phyloP scores from a whole-genome alignment of 768 basidiomycete species.

The Mycena epipterygia region DNA sequence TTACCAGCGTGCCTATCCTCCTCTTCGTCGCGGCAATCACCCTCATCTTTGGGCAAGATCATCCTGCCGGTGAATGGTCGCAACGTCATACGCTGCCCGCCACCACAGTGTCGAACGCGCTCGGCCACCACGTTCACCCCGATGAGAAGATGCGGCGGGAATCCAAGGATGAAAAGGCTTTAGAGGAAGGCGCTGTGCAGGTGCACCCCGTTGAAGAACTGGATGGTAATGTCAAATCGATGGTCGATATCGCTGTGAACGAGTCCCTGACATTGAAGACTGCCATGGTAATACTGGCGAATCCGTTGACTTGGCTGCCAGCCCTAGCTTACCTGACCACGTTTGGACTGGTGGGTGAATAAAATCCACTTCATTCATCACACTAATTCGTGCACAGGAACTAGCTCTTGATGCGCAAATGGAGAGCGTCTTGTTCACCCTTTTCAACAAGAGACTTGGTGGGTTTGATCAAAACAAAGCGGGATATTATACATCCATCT shows the following conservation, averaged over 20 bases:
- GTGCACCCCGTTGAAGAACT: conserved; percentile 27
- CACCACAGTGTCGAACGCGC: conserved; percentile 35
- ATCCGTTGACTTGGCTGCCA: conserved; percentile 68
- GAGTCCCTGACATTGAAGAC: conserved; percentile 54
- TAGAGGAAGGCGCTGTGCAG: conserved; percentile 39
- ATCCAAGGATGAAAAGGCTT: conserved; percentile 47
- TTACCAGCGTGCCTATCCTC: conserved; percentile 58
- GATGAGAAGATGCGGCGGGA: conserved; percentile 35
- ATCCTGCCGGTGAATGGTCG: conserved; percentile 67
- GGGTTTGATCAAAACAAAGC: conserved; percentile 64
- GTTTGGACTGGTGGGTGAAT: conserved; percentile 57
- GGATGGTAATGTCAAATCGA: conserved; percentile 39
- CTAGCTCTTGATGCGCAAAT: conserved; percentile 69
- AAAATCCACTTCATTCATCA: not conserved
- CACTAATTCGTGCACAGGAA: conserved; percentile 46
- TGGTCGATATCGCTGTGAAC: conserved; percentile 61
- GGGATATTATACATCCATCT: conserved; percentile 61
- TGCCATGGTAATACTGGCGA: conserved; percentile 50
- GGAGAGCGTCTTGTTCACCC: conserved; percentile 57
- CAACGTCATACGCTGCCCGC: conserved; percentile 57
- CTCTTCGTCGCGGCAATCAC: conserved; percentile 55
- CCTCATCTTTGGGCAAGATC: conserved; percentile 64
- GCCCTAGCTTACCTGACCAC: conserved; percentile 66
- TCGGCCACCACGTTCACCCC: conserved; percentile 35
- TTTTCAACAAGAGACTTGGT: conserved; percentile 50